Evolutionary conservation across 2,329 filamentous ascomycete genomes (phyloP).

Genomic region (Penicillium digitatum): DNA sequence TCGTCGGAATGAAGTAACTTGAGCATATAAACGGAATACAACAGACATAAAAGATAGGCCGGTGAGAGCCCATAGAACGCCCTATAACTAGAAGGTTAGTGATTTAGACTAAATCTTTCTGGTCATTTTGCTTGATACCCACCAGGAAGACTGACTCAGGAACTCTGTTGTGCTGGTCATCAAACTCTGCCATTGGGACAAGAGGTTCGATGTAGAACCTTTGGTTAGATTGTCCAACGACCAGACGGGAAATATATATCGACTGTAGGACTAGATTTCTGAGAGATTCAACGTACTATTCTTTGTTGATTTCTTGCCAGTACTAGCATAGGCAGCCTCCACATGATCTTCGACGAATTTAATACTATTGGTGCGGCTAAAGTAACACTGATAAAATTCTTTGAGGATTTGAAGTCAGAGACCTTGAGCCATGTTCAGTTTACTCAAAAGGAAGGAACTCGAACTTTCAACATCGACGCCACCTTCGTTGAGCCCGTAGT

Average conservation of each 20-base stretch:
- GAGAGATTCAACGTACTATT: background rate
- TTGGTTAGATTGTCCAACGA: background rate
- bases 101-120: background rate
- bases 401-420: background rate
- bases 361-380: background rate
- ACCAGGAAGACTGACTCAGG: slow-evolving; percentile 5
- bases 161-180: slow-evolving; percentile 1
- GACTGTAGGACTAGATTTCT: background rate
- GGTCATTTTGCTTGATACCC: background rate
- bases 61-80: slow-evolving; percentile 15
- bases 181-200: background rate
- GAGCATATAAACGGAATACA: slow-evolving; percentile 10
- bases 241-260: background rate
- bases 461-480: background rate
- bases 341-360: background rate
- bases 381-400: background rate
- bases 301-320: background rate
- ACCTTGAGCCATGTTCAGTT: background rate
- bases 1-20: slow-evolving; percentile 11
- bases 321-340: background rate
- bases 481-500: background rate
- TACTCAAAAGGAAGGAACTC: background rate
- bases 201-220: background rate
- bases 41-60: slow-evolving; percentile 8
- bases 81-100: background rate